Evolutionary conservation across 768 basidiomycete species (phyloP), one percentile per base, ranked within the genome.

Genomic region (Phylloporus sp.): DNA sequence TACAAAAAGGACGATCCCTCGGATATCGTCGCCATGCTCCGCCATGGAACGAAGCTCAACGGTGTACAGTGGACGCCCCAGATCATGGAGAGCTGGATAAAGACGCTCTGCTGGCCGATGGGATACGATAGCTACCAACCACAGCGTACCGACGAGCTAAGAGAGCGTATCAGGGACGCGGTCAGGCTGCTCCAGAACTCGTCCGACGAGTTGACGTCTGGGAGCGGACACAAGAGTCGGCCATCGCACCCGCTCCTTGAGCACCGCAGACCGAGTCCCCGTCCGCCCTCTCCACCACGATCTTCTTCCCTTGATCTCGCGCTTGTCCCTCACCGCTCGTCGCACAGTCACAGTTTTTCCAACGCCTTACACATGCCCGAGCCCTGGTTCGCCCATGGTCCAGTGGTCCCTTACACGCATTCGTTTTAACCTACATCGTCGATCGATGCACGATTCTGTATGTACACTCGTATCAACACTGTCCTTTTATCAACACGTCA

Each of bases 21-120:
- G 1, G 84, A 87, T 61, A 82, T 86, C 48, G 80, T 79, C 38
- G 69, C 81, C n/a, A 71, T 86, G 34, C 71, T 86, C n/a, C 73
- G 77, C 44, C 77, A 81, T 47, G 82, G 82, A 1, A 76, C 74
- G 1, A 66, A 68, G 32, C 63, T 78, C 37, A 77, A 77, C 14
- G 69, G 72, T 8, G 69, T 76, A 0, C 66, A 71, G 17, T 86
- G 84, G 85, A 80, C 75, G 0, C 65, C 72, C 3, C 64, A 72
- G 2, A 57, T 71, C 17, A 68, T 87, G 45, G 79, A 84, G 57
- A 44, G 56, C 4, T 86, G 83, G 83, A 65, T 87, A 15, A 60
- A 69, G 26, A 69, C 68, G 0, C 67, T 76, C 14, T 85, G 83
- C 53, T 79, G 75, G 70, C 73, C 81, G 5, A 86, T 86, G 82